Conservation (phyloP, 768 basidiomycete species). For the Collybiopsis confluens region DNA sequence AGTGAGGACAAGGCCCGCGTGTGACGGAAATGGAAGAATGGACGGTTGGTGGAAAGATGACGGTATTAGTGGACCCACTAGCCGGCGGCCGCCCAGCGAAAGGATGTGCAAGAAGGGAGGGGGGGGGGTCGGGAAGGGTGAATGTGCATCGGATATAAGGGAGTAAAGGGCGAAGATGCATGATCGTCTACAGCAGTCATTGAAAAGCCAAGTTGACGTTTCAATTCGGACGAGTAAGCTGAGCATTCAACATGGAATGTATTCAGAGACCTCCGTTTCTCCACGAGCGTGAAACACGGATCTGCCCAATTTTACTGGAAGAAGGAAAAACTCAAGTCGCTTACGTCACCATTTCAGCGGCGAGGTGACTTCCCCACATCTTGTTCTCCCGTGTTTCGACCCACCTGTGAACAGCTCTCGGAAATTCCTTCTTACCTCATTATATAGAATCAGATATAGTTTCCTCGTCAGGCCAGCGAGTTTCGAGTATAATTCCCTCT, state of each 20-base stretch:
- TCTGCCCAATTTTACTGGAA: not conserved
- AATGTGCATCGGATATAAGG: not conserved
- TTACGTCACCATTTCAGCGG: too few relatives aligned
- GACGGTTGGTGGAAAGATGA: not conserved
- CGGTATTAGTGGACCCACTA: not conserved
- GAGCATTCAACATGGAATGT: too few relatives aligned
- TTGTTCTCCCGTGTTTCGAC: too few relatives aligned
- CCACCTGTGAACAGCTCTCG: too few relatives aligned
- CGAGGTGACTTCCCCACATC: too few relatives aligned
- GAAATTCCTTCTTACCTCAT: too few relatives aligned
- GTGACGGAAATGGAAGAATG: constrained; percentile 2
- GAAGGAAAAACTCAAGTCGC: not conserved
- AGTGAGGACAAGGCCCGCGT: not conserved
- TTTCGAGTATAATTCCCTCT: too few relatives aligned
- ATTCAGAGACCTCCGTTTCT: too few relatives aligned
- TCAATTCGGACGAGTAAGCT: too few relatives aligned
- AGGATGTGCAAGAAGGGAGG: not conserved
- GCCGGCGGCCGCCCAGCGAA: not conserved
- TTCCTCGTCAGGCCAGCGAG: too few relatives aligned
- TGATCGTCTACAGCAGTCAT: not conserved
- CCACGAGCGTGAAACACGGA: constrained; percentile 4
- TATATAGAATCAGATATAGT: too few relatives aligned
- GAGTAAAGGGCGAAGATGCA: not conserved
- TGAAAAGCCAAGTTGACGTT: not conserved
- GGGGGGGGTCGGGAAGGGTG: not conserved